Base-by-base conservation (phyloP, 495 filamentous ascomycete genomes). In the Penicillium ochrochloron region DNA sequence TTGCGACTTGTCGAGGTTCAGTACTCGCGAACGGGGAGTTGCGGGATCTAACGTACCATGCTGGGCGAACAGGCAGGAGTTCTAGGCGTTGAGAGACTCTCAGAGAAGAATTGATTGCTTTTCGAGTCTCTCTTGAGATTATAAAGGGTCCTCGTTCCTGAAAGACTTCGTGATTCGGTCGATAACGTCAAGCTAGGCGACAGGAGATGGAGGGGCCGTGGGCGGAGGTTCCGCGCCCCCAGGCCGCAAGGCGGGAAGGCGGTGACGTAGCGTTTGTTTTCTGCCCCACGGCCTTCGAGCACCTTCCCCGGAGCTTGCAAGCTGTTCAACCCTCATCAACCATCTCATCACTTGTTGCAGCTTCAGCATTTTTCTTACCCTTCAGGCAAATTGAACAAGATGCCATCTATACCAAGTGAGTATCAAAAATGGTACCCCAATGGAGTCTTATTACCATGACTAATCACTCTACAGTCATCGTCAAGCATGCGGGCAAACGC, bases 401-500 rank as follows among this genome's bases (percentile, higher is more conserved):
- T 90, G 88, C 81, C 85, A 64, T 77, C 82, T 31, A 87, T 90
- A 78, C 83, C 86, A 73, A 81, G 88, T 88, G 79, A 77, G 78
- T 75, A 23, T 48, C 29, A 17, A 58, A 12, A 14, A 52, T n/a
- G 25, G 12, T 52, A 11, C 48, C 48, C 10, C 15, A 10, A 23
- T 27, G 15, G 17, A 7, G 2, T 17, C 14, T 1, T 6, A 35
- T 34, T 15, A 8, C 14, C 14, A 39, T 62, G 57, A 68, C 79
- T 82, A 64, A 82, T 68, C 62, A 63, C 65, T 61, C 19, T 60
- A 39, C 62, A 97, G 94, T 98, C 70, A 84, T 95, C 69, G 90
- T 99, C 59, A 98, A 96, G 77, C 95, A 98, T 76, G 87, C 91
- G 69, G 94, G 94, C 75, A 97, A 96, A 76, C 91, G 92, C 72